phyloP scores from a whole-genome alignment of 352 stramenopile species.

The Pythium phragmitis region DNA sequence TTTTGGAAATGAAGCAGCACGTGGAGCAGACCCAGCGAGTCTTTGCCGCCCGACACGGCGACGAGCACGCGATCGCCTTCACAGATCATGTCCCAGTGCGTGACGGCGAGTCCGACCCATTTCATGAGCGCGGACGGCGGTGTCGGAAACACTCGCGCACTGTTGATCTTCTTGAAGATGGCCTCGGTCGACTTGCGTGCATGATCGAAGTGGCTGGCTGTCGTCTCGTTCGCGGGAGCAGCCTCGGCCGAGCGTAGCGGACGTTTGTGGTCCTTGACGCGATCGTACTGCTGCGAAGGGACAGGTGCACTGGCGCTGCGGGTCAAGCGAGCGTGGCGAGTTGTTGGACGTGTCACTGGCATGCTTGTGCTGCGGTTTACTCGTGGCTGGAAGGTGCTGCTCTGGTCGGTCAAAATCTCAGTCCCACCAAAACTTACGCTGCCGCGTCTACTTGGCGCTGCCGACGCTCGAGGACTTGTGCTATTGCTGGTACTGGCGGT shows the following conservation, averaged over 20 bases:
- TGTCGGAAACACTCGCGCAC: slow-evolving; percentile 36
- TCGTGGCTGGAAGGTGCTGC: neutral
- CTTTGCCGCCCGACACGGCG: slow-evolving; percentile 94
- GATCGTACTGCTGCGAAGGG: neutral
- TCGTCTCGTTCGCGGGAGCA: slow-evolving; percentile 9
- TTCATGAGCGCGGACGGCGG: slow-evolving; percentile 46
- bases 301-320: slow-evolving; percentile 6
- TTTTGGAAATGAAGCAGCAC: slow-evolving; percentile 91
- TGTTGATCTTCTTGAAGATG: slow-evolving; percentile 34
- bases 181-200: slow-evolving; percentile 27
- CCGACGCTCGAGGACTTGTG: too few species aligned
- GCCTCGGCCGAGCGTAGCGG: slow-evolving; percentile 23
- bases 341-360: neutral
- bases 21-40: slow-evolving; percentile 94
- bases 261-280: slow-evolving; percentile 21
- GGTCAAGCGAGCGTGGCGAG: neutral
- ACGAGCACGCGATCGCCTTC: slow-evolving; percentile 92
- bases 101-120: slow-evolving; percentile 70
- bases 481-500: neutral
- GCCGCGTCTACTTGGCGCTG: too few species aligned
- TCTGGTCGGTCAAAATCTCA: too few species aligned
- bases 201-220: slow-evolving; percentile 18
- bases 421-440: too few species aligned
- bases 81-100: slow-evolving; percentile 92
- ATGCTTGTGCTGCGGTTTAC: slow-evolving; percentile 3